Base-by-base conservation (phyloP, 371 early-diverging fungal species). In the Haplosporangium sp. region DNA sequence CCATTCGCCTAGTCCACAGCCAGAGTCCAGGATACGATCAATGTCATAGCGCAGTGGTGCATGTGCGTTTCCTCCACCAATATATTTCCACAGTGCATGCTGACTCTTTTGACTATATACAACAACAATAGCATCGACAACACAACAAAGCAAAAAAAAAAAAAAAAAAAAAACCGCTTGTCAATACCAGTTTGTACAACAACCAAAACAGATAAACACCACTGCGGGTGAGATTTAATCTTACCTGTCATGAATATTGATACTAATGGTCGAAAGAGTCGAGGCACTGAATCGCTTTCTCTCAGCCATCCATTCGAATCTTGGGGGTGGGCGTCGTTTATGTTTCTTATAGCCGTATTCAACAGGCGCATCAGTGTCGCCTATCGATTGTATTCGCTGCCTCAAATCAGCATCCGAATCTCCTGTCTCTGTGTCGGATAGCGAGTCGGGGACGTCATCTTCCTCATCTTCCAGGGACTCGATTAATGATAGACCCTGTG, bases 11-110 rank as follows among this genome's bases (percentile, higher is more conserved):
- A 77, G 64, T 59, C 79, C 79, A 57, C 79, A 77, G 14, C 79
- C 79, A 47, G 79, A 77, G 45, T 77, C 79, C 53, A 77, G 52
- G 57, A 77, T 72, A 6, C 73, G 60, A n/a, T 67, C 72, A 41
- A 77, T 71, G 23, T 77, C 79, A 40, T 64, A 77, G 41, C 79
- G 67, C 14, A 77, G 61, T 36, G 72, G 79, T 37, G 79, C 79
- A 64, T 77, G 79, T 56, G 62, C 71, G 57, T 77, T 77, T 45
- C 79, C 79, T 23, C 79, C 79, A 1, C 79, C 79, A 58, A 77
- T 77, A 59, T 77, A 77, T 55, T 77, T 77, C 79, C 79, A 77
- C 16, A 77, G 65, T 14, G 72, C 79, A 64, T 77, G 79, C 59
- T 77, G 79, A 12, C 79, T 72, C 54, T 77, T 77, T 68, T 77